Conservation (phyloP, 345 rosid species). For the Sapria himalayana region DNA sequence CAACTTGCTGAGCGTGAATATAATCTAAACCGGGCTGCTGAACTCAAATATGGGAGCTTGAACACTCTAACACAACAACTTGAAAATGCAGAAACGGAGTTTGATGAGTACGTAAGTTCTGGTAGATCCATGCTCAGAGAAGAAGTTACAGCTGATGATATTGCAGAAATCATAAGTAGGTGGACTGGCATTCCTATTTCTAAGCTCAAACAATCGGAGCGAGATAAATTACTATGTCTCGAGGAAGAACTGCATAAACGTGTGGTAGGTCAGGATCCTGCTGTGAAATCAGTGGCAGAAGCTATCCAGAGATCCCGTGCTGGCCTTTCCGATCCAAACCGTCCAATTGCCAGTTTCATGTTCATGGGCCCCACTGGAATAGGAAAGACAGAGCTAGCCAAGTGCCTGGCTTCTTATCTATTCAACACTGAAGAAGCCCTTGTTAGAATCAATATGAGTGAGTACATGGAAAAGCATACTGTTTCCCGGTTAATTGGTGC, state of each 20-base stretch:
- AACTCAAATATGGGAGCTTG: conserved; percentile 83
- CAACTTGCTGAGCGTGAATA: conserved; percentile 98
- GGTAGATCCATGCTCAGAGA: conserved; percentile 97
- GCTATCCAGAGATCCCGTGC: conserved; percentile 97
- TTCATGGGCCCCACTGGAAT: conserved; percentile 99
- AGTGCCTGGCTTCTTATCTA: conserved; percentile 76
- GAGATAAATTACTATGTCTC: conserved; percentile 64
- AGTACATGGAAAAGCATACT: conserved; percentile 98
- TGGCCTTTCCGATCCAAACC: conserved; percentile 88
- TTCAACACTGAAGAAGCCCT: conserved; percentile 95
- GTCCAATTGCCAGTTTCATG: conserved; percentile 98
- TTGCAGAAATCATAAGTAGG: conserved; percentile 84
- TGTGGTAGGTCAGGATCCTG: conserved; percentile 91
- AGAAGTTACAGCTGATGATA: conserved; percentile 84
- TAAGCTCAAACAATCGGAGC: conserved; percentile 88
- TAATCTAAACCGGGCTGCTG: conserved; percentile 97
- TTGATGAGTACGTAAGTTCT: conserved; percentile 65
- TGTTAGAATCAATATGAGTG: conserved; percentile 95
- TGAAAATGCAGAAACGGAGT: conserved; percentile 63
- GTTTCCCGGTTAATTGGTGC: conserved; percentile 96
- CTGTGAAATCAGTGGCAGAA: conserved; percentile 84
- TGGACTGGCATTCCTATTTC: conserved; percentile 98
- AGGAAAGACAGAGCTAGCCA: conserved; percentile 92
- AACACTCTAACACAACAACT: conserved; percentile 81
- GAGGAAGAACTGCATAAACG: conserved; percentile 89